A percentile compares a stretch with the other conserved stretches of the same genome.
Conservation (phyloP, 1,284 basidiomycete species). For the Neotropicomus parvogracilis region DNA sequence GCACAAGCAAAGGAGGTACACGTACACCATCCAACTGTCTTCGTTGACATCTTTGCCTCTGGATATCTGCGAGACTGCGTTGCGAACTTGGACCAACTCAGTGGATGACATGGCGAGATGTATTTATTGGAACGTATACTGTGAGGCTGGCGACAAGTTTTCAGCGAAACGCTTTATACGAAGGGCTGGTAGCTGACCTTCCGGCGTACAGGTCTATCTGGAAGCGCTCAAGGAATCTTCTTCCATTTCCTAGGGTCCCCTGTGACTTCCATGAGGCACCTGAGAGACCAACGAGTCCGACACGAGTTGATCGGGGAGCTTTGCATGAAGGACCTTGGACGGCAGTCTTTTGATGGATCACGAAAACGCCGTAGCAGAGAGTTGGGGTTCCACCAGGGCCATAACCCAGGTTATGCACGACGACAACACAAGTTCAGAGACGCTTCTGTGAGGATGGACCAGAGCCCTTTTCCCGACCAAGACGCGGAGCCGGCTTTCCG, state of each 20-base stretch:
- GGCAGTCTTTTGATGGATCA: background rate
- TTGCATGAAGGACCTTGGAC: too few species aligned
- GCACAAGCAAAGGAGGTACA: background rate
- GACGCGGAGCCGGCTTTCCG: too few species aligned
- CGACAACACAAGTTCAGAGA: background rate
- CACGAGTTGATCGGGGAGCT: too few species aligned
- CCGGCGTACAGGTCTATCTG: background rate
- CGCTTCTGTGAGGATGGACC: too few species aligned
- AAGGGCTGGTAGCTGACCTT: background rate
- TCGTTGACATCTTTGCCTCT: slow-evolving; percentile 20
- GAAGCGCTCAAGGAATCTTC: background rate
- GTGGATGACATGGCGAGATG: slow-evolving; percentile 12
- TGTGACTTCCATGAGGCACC: background rate
- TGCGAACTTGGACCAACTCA: slow-evolving; percentile 13
- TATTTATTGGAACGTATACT: too few species aligned
- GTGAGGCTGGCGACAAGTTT: too few species aligned
- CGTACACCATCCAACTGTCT: slow-evolving; percentile 21
- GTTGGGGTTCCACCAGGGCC: too few species aligned
- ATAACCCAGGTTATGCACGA: too few species aligned
- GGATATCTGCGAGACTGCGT: slow-evolving; percentile 19
- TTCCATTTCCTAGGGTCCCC: slow-evolving; percentile 4
- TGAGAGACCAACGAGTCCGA: too few species aligned
- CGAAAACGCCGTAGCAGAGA: too few species aligned
- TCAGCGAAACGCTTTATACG: background rate
- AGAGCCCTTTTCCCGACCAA: too few species aligned